Base-by-base conservation (phyloP, 306 rosid species). In the Malus sylvestris region DNA sequence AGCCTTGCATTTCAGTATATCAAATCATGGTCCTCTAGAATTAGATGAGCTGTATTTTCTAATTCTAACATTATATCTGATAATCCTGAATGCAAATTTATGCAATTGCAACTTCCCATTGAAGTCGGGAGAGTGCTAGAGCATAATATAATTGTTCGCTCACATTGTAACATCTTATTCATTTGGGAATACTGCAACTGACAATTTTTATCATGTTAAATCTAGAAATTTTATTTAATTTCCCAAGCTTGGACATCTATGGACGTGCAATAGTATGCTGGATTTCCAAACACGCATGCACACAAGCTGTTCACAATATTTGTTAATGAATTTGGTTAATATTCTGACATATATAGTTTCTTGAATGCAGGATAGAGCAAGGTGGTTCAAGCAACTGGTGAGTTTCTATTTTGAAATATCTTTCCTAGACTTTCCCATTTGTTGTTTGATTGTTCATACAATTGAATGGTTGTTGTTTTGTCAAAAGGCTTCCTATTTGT, bases 351-450 rank as follows among this genome's bases (percentile, higher is more conserved):
- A 1, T 15, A 57, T 7, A 18, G 49, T 40, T 11, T 77, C 40
- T 51, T 71, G 68, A 67, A 79, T 85, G 83, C 93, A 90, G 93
- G 91, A 83, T 15, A 90, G 64, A 81, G 82, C 88, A 45, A 82
- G n/a, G 60, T 88, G 96, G 93, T 87, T 88, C 78, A 88, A 82
- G 81, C 68, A 70, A 58, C 46, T 32, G 76, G 96, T 90, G 74
- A 85, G 96, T 80, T 80, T 76, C 85, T 55, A 23, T 74, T 29
- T 72, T 55, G 69, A 65, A 57, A 49, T 75, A 65, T 74, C 70
- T 80, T 46, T 60, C 63, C 22, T 60, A 23, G 27, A 70, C 4
- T 57, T 63, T 63, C 20, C 44, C 25, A 45, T 9, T 30, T 44
- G 8, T 35, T 44, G 51, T 49, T 49, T 74, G 62, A 57, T 35